A percentile compares a stretch with the other conserved stretches of the same genome.
These are phyloP conservation scores for Fusarium chuoi DNA, from an alignment of 2,329 filamentous ascomycete species.

Conservation along the genomic window DNA sequence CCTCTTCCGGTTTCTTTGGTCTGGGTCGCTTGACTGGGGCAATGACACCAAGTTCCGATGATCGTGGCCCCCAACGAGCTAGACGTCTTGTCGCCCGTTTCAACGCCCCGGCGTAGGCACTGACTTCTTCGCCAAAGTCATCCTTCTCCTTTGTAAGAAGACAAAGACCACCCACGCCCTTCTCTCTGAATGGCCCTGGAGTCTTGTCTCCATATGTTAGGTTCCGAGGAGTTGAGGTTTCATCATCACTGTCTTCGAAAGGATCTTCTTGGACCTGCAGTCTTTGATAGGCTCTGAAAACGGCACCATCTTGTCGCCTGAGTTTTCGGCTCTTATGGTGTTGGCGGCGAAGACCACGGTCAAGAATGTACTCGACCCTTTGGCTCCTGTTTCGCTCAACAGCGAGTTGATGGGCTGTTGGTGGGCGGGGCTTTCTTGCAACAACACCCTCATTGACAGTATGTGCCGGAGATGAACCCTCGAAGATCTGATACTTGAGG, in stretches of 20 bases:
- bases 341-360: constrained; percentile 74
- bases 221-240: constrained; percentile 55
- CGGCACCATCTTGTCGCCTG: constrained; percentile 71
- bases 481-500: constrained; percentile 69
- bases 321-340: constrained; percentile 72
- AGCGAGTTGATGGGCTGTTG: constrained; percentile 84
- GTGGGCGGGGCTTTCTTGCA: constrained; percentile 73
- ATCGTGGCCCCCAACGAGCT: constrained; percentile 71
- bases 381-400: constrained; percentile 82
- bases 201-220: constrained; percentile 46
- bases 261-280: constrained; percentile 65
- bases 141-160: constrained; percentile 71
- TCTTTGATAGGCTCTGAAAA: constrained; percentile 74
- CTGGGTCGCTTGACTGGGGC: constrained; percentile 56
- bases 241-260: constrained; percentile 72
- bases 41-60: constrained; percentile 59
- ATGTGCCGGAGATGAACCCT: constrained; percentile 69
- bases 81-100: constrained; percentile 72
- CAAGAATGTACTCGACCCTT: constrained; percentile 83
- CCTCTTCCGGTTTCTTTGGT: constrained; percentile 42
- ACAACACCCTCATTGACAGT: constrained; percentile 65
- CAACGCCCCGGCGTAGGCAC: constrained; percentile 73
- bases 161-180: constrained; percentile 71
- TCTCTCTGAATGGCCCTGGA: constrained; percentile 60
- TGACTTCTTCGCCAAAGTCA: constrained; percentile 81